Base-by-base conservation (phyloP, 768 basidiomycete species). In the Amylocystis lapponica region DNA sequence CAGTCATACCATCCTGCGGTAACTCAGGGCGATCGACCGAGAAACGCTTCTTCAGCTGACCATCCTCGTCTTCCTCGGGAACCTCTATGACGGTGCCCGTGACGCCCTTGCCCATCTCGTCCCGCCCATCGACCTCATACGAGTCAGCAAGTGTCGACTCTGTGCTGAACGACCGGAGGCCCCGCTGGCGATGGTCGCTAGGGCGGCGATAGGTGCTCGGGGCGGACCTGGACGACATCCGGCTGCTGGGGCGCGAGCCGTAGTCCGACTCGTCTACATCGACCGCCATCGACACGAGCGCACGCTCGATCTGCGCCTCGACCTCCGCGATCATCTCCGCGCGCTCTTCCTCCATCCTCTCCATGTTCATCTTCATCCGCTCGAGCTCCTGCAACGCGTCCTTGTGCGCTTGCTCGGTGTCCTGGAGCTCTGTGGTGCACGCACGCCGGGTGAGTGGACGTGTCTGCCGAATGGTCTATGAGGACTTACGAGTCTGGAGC, bases 241-340 rank as follows among this genome's bases (percentile, higher is more conserved):
- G 82, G 50, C 82, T 83, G 48, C 63, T 73, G 20, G 84, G 79
- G 38, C 83, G 76, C 27, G 85, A 85, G 50, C 75, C 76, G 44
- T 85, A 85, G 52, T 90, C 87, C 14, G 84, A 87, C 41, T 86
- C 85, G 39, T 78, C 80, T 41, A 85, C 70, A 51, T 82, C 85
- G 46, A 89, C 83, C 20, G 83, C 81, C 87, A 92, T 90, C 20
- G 85, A 85, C 21, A 78, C 83, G 38, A 92, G 71, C 1, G 90
- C 89, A 44, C 84, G 75, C 62, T 91, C 89, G 54, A 92, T 92
- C 67, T 92, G 89, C 21, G 85, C 86, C 58, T 92, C 89, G 19
- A 92, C 88, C 65, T 92, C 89, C n/a, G 86, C 87, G 31, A 92
- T 83, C 89, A 90, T 88, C 56, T 83, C 84, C 40, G 82, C 78